Evolutionary conservation across 1,284 basidiomycete genomes (phyloP).

Genomic region (Cystobasidium sp.): DNA sequence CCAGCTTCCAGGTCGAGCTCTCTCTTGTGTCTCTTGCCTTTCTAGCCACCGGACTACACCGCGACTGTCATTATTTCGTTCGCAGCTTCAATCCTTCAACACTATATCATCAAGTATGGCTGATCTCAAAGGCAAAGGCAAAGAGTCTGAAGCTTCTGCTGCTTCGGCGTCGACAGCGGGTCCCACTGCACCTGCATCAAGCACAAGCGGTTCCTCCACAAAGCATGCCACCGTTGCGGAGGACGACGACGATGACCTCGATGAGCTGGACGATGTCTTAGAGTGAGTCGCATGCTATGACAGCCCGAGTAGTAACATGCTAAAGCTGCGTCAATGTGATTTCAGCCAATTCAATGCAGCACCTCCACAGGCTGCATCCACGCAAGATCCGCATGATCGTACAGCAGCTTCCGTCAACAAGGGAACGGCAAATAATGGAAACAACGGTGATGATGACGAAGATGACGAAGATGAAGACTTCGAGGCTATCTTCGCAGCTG

Average conservation of each 20-base stretch:
- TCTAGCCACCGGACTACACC: too few relatives aligned
- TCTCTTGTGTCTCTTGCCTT: too few relatives aligned
- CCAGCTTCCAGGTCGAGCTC: too few relatives aligned
- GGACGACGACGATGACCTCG: slow-evolving; percentile 45
- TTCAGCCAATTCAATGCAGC: slow-evolving; percentile 36
- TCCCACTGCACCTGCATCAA: slow-evolving; percentile 41
- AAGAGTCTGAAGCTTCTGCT: slow-evolving; percentile 3
- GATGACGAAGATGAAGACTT: slow-evolving; percentile 41
- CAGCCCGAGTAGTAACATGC: background rate
- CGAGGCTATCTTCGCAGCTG: slow-evolving; percentile 42
- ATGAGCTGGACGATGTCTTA: slow-evolving; percentile 45
- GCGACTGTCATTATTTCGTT: too few relatives aligned
- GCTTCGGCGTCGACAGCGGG: background rate
- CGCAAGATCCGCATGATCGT: slow-evolving; percentile 35
- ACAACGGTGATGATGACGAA: slow-evolving; percentile 11
- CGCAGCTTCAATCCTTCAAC: background rate
- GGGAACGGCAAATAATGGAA: background rate
- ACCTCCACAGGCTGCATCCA: slow-evolving; percentile 4
- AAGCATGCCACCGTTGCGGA: slow-evolving; percentile 11
- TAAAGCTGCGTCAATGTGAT: background rate
- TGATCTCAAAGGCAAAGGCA: slow-evolving; percentile 39
- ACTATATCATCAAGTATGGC: slow-evolving; percentile 11
- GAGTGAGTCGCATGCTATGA: slow-evolving; percentile 1
- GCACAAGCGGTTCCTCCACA: slow-evolving; percentile 6
- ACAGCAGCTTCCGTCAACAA: slow-evolving; percentile 1